These are phyloP conservation scores for Aspergillus glaucus DNA, from an alignment of 2,329 filamentous ascomycete species.

Conservation along the genomic window DNA sequence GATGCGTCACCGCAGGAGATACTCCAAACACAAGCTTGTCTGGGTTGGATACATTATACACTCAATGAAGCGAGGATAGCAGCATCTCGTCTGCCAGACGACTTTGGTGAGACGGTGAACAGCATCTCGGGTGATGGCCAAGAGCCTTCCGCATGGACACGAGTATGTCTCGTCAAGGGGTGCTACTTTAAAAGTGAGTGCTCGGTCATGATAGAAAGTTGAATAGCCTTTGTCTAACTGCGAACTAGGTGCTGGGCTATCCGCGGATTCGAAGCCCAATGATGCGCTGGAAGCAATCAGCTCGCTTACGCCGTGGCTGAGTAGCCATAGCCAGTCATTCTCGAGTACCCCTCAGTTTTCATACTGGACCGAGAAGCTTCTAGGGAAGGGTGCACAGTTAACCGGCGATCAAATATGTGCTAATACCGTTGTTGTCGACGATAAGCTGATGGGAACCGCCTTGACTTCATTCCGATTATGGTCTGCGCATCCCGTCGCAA, in stretches of 20 bases:
- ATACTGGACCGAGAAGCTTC: constrained; percentile 71
- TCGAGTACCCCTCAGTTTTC: constrained; percentile 59
- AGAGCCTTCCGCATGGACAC: constrained; percentile 65
- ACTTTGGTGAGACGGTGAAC: constrained; percentile 52
- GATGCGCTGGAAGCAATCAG: constrained; percentile 63
- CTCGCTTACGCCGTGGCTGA: constrained; percentile 58
- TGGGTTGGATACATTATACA: constrained; percentile 80
- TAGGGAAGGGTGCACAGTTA: constrained; percentile 69
- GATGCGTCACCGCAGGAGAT: constrained; percentile 48
- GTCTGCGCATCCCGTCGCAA: constrained; percentile 34
- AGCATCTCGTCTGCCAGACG: constrained; percentile 56
- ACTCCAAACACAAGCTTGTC: constrained; percentile 73
- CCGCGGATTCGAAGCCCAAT: constrained; percentile 32
- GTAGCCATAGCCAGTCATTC: constrained; percentile 24
- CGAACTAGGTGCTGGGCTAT: constrained; percentile 40
- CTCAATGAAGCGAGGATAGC: constrained; percentile 62
- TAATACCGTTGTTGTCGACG: constrained; percentile 14
- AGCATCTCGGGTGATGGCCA: constrained; percentile 49
- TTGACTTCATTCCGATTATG: constrained; percentile 45
- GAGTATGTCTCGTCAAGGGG: constrained; percentile 72
- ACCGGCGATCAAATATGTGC: constrained; percentile 48
- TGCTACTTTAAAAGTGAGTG: constrained; percentile 66
- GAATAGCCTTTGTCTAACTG: constrained; percentile 8
- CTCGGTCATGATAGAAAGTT: constrained; percentile 1
- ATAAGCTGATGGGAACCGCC: constrained; percentile 30